These are phyloP conservation scores for Candida sp. DNA, from an alignment of 1,139 yeast species.

Conservation along the genomic window DNA sequence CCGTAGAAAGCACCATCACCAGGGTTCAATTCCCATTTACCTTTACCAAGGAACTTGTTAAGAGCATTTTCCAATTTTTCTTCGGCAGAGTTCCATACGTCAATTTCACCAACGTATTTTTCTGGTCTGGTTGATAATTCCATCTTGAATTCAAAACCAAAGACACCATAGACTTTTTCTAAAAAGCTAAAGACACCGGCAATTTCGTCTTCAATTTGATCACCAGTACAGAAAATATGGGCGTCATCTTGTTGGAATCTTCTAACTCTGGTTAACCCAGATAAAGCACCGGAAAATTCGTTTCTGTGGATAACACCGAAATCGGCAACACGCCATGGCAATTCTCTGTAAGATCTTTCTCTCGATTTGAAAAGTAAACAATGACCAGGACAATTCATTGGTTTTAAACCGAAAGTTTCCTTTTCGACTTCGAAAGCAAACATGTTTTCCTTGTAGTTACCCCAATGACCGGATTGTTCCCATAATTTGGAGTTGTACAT, in stretches of 20 bases:
- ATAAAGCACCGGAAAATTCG: slow-evolving; percentile 83
- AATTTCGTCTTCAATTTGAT: slow-evolving; percentile 84
- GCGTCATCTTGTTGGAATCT: slow-evolving; percentile 99
- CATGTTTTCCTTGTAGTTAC: slow-evolving; percentile 94
- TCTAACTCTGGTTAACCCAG: slow-evolving; percentile 92
- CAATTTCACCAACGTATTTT: slow-evolving; percentile 80
- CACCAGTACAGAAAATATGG: slow-evolving; percentile 90
- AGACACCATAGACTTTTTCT: slow-evolving; percentile 72
- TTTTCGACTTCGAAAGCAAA: slow-evolving; percentile 94
- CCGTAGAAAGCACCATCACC: slow-evolving; percentile 99
- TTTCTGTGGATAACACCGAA: slow-evolving; percentile 95
- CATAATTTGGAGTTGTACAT: slow-evolving; percentile 94
- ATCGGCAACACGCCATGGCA: slow-evolving; percentile 96
- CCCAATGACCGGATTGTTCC: slow-evolving; percentile 99
- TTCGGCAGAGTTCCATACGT: slow-evolving; percentile 91
- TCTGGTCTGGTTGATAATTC: slow-evolving; percentile 94
- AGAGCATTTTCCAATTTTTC: slow-evolving; percentile 69
- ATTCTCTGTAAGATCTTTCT: slow-evolving; percentile 89
- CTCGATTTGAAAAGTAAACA: slow-evolving; percentile 84
- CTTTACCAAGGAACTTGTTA: slow-evolving; percentile 64
- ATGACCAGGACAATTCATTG: slow-evolving; percentile 99
- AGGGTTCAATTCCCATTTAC: slow-evolving; percentile 86
- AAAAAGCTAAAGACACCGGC: slow-evolving; percentile 76
- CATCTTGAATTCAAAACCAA: slow-evolving; percentile 88
- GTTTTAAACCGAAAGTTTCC: slow-evolving; percentile 85